Conservation (phyloP, 768 basidiomycete species). For the Astraeus odoratus region DNA sequence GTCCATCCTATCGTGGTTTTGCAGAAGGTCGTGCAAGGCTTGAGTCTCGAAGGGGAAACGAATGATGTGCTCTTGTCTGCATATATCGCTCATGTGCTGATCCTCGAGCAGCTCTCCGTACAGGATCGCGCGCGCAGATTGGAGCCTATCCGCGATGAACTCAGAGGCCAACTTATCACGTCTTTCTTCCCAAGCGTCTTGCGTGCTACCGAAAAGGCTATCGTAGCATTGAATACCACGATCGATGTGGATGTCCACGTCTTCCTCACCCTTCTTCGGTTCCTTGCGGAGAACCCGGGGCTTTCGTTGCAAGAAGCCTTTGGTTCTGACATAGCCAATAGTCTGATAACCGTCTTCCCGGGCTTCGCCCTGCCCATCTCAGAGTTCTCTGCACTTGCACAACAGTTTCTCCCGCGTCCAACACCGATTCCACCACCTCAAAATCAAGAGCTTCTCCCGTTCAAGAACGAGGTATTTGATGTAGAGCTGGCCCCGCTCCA, state of each 20-base stretch:
- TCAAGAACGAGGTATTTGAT: conserved; percentile 37
- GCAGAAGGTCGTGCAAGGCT: conserved; percentile 6
- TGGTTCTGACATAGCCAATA: conserved; percentile 18
- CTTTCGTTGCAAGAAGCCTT: conserved; percentile 22
- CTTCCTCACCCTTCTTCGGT: conserved; percentile 39
- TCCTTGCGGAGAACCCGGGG: conserved; percentile 21
- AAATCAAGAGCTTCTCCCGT: conserved; percentile 28
- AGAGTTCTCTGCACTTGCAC: conserved; percentile 14
- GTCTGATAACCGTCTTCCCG: conserved; percentile 19
- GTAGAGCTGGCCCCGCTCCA: conserved; percentile 31
- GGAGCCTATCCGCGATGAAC: conserved; percentile 19
- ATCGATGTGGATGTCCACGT: conserved; percentile 51
- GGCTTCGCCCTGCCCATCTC: conserved; percentile 12
- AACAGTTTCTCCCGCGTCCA: conserved; percentile 14
- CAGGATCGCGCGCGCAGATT: conserved; percentile 34
- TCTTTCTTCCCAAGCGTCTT: conserved; percentile 38
- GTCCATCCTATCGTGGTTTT: conserved; percentile 3
- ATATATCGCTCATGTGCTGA: conserved; percentile 33
- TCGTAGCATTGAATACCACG: conserved; percentile 15
- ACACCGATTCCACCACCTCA: not conserved
- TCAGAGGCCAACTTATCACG: conserved; percentile 27
- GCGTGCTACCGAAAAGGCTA: conserved; percentile 20
- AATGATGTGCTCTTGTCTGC: conserved; percentile 25
- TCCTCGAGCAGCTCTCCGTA: conserved; percentile 32
- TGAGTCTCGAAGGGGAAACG: not conserved